Evolutionary conservation across 768 basidiomycete genomes (phyloP).

Genomic region (Mycena belliarum): DNA sequence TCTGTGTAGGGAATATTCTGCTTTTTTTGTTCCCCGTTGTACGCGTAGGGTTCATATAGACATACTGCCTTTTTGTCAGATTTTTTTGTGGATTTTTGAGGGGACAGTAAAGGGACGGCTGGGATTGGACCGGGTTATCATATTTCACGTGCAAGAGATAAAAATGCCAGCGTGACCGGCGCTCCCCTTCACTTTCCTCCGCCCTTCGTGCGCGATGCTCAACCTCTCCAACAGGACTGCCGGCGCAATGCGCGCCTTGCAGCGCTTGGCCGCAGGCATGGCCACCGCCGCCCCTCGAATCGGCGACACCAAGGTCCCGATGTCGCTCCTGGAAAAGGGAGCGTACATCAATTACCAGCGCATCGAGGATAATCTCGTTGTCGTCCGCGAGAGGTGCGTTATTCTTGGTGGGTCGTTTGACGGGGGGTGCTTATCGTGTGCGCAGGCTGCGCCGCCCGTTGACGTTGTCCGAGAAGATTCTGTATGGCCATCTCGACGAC

Average conservation of each 20-base stretch:
- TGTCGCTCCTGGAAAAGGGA: slow-evolving; percentile 82
- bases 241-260: slow-evolving; percentile 51
- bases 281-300: slow-evolving; percentile 81
- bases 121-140: slow-evolving; percentile 7
- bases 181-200: slow-evolving; percentile 25
- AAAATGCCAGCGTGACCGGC: slow-evolving; percentile 15
- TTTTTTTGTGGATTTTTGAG: background rate
- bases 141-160: slow-evolving; percentile 10
- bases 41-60: too few species aligned
- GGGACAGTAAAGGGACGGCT: background rate
- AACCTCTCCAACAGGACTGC: slow-evolving; percentile 56
- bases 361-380: slow-evolving; percentile 93
- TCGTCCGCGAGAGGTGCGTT: slow-evolving; percentile 80
- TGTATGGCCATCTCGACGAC: slow-evolving; percentile 98
- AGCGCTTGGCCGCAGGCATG: slow-evolving; percentile 66
- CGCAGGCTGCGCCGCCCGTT: slow-evolving; percentile 82
- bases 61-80: too few species aligned
- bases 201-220: slow-evolving; percentile 57
- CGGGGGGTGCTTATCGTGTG: slow-evolving; percentile 6
- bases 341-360: slow-evolving; percentile 94
- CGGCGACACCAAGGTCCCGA: slow-evolving; percentile 86
- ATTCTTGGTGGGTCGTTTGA: background rate
- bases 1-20: too few species aligned
- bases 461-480: slow-evolving; percentile 94
- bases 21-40: too few species aligned